These are phyloP conservation scores for Cyberlindnera nakhonratchasimensis DNA, from an alignment of 805 yeast genomes.

Conservation along the genomic window DNA sequence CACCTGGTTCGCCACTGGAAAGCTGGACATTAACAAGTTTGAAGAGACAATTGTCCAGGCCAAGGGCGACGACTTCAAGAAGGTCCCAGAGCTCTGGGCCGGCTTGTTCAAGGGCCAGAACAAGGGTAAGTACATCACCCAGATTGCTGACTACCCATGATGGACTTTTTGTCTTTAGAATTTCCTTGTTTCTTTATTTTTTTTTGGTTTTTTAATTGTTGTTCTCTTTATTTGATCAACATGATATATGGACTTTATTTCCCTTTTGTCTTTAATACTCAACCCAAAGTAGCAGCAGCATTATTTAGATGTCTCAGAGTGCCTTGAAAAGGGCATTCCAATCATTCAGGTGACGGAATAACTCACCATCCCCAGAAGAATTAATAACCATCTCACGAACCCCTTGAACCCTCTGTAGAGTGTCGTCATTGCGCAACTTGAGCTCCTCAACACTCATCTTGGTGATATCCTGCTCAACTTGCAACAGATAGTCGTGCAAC, in stretches of 20 bases:
- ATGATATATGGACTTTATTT: too few species aligned
- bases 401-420: constrained; percentile 29
- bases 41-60: constrained; percentile 39
- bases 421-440: constrained; percentile 33
- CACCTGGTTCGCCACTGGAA: constrained; percentile 39
- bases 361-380: constrained; percentile 24
- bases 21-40: constrained; percentile 35
- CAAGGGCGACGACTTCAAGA: constrained; percentile 37
- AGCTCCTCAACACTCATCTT: constrained; percentile 6
- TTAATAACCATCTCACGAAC: constrained; percentile 30
- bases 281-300: too few species aligned
- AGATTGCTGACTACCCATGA: constrained; percentile 21
- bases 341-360: constrained; percentile 27
- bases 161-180: background rate
- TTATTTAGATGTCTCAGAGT: too few species aligned
- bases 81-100: constrained; percentile 47
- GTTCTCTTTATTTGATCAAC: too few species aligned
- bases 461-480: constrained; percentile 36
- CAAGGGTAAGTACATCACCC: constrained; percentile 50
- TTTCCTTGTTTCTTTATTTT: background rate
- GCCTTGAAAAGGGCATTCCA: constrained; percentile 34
- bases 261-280: too few species aligned
- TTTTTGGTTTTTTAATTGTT: too few species aligned
- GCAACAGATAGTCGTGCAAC: constrained; percentile 63
- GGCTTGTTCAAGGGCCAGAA: constrained; percentile 43